phyloP scores from a whole-genome alignment of 139 green algal species.

The Closterium sp. region DNA sequence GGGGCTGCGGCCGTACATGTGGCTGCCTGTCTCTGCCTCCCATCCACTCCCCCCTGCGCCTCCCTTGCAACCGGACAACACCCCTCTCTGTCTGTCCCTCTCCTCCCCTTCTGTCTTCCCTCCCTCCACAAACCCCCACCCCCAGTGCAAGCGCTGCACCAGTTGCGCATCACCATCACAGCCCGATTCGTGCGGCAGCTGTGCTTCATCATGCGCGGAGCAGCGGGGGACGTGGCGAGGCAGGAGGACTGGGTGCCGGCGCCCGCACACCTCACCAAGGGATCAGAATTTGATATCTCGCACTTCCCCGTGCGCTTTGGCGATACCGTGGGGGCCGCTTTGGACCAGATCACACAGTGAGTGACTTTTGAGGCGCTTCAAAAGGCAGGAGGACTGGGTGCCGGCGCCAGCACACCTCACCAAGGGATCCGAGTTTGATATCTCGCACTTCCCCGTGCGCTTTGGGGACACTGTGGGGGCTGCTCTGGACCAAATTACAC shows the following conservation, averaged over 20 bases:
- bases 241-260: conserved; percentile 47
- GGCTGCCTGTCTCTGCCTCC: not conserved
- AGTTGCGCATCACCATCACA: conserved; percentile 23
- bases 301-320: conserved; percentile 32
- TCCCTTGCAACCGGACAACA: not conserved
- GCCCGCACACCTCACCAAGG: not conserved
- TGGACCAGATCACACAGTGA: conserved; percentile 44
- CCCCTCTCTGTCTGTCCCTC: too few species aligned
- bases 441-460: too few species aligned
- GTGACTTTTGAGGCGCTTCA: too few species aligned
- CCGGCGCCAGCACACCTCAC: too few species aligned
- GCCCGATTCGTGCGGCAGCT: conserved; percentile 24
- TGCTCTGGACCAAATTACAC: conserved; percentile 11
- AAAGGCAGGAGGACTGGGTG: too few species aligned
- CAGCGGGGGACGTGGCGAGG: conserved; percentile 13
- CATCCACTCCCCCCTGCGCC: not conserved
- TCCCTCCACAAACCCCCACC: too few species aligned
- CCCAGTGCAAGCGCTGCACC: conserved; percentile 28
- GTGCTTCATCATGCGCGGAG: conserved; percentile 37
- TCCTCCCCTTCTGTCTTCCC: not conserved
- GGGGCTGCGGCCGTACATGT: conserved; percentile 15
- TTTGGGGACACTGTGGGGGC: too few species aligned
- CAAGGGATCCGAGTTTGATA: too few species aligned
- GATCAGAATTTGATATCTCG: conserved; percentile 34
- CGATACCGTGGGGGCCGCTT: not conserved